Evolutionary conservation across 805 yeast species (phyloP).

Genomic region (Ogataea minuta): DNA sequence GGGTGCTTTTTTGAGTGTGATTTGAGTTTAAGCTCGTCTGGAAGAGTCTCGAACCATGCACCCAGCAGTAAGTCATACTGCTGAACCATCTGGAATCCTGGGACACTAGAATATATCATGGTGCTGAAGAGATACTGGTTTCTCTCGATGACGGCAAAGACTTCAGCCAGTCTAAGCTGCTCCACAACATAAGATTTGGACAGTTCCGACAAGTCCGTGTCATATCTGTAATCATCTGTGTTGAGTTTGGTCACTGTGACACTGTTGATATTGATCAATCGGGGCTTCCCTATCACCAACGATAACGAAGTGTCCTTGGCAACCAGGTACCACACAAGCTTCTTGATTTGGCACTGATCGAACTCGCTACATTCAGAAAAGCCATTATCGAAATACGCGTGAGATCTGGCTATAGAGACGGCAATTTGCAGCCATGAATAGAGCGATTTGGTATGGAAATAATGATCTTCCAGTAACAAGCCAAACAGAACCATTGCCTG

Average conservation of each 20-base stretch:
- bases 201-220: constrained; percentile 4
- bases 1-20: constrained; percentile 2
- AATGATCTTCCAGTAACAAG: constrained; percentile 4
- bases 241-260: background rate
- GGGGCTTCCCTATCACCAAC: constrained; percentile 7
- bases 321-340: constrained; percentile 10
- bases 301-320: constrained; percentile 11
- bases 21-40: constrained; percentile 8
- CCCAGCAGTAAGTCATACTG: constrained; percentile 9
- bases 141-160: constrained; percentile 2
- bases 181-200: constrained; percentile 6
- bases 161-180: constrained; percentile 7
- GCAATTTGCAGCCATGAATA: constrained; percentile 15
- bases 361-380: constrained; percentile 2
- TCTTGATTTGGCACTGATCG: constrained; percentile 9
- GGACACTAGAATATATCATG: background rate
- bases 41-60: constrained; percentile 13
- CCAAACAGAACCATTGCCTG: constrained; percentile 9
- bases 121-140: constrained; percentile 5
- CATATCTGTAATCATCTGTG: constrained; percentile 6
- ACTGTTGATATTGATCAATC: constrained; percentile 1
- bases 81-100: constrained; percentile 8
- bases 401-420: constrained; percentile 5
- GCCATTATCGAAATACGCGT: constrained; percentile 9
- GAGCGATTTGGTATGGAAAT: constrained; percentile 6